These are phyloP conservation scores for Rhodotorula taiwanensis DNA, from an alignment of 768 basidiomycete species.

Conservation along the genomic window DNA sequence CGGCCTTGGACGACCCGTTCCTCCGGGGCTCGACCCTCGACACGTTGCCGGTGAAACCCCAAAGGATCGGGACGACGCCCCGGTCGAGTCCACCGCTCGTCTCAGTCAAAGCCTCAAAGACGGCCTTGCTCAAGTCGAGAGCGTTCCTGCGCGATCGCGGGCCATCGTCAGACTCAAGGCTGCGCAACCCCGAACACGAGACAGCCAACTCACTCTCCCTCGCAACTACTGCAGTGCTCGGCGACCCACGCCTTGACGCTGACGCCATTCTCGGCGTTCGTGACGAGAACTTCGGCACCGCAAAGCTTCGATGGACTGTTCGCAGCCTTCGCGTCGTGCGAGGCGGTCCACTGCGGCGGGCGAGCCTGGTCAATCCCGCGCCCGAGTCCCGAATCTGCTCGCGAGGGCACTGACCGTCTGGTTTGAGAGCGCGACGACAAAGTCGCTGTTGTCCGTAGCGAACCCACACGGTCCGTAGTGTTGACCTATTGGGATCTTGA, in stretches of 20 bases:
- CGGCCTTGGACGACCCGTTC: neutral
- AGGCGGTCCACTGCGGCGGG: constrained; percentile 18
- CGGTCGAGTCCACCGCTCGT: constrained; percentile 1
- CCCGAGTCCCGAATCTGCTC: too few species aligned
- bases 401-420: constrained; percentile 1
- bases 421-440: constrained; percentile 17
- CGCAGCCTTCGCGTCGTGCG: neutral
- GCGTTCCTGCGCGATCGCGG: neutral
- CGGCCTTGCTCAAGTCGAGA: constrained; percentile 19
- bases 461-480: constrained; percentile 23
- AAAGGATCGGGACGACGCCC: constrained; percentile 4
- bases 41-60: constrained; percentile 23
- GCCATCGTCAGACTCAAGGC: neutral
- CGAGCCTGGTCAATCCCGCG: neutral
- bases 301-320: constrained; percentile 3
- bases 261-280: constrained; percentile 6
- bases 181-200: too few species aligned
- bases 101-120: constrained; percentile 10
- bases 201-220: neutral
- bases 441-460: constrained; percentile 8
- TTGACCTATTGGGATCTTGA: neutral
- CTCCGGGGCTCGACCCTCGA: neutral
- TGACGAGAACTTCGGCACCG: constrained; percentile 19
- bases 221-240: constrained; percentile 13
- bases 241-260: constrained; percentile 19